These are phyloP conservation scores for Sporobolomyces roseus DNA, from an alignment of 768 basidiomycete species.

Conservation along the genomic window DNA sequence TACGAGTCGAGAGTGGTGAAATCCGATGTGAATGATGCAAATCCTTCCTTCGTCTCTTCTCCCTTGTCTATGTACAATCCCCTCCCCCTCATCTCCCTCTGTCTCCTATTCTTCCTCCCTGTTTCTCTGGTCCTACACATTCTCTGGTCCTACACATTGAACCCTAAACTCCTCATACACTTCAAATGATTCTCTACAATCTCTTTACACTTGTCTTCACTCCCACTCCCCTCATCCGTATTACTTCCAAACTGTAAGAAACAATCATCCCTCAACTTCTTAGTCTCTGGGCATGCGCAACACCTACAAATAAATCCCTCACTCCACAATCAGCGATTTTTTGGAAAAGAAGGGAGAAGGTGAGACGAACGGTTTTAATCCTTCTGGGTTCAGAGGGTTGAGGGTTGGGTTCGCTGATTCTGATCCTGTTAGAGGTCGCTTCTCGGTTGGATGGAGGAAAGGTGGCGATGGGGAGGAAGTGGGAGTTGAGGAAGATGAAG, in stretches of 20 bases:
- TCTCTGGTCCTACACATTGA: slow-evolving; percentile 71
- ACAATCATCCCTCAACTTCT: slow-evolving; percentile 87
- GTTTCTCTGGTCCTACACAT: too few species aligned
- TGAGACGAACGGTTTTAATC: slow-evolving; percentile 80
- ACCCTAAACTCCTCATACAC: slow-evolving; percentile 88
- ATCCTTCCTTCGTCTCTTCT: too few species aligned
- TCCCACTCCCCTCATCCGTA: slow-evolving; percentile 59
- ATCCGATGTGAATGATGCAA: too few species aligned
- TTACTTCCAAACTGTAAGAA: slow-evolving; percentile 61
- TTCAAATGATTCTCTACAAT: slow-evolving; percentile 73
- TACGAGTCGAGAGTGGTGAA: too few species aligned
- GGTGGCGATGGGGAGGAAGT: background rate
- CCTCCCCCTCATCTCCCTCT: too few species aligned
- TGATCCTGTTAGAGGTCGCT: slow-evolving; percentile 22
- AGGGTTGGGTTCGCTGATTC: slow-evolving; percentile 42
- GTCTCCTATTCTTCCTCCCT: too few species aligned
- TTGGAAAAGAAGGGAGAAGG: background rate
- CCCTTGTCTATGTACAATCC: too few species aligned
- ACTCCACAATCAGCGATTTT: slow-evolving; percentile 61
- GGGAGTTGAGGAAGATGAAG: slow-evolving; percentile 8
- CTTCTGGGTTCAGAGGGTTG: slow-evolving; percentile 87
- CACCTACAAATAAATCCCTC: too few species aligned
- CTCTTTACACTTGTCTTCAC: slow-evolving; percentile 73
- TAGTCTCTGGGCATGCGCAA: slow-evolving; percentile 92
- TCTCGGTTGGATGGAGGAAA: slow-evolving; percentile 17